Base-by-base conservation (phyloP, 345 rosid genomes). In the Geranium rotundifolium region DNA sequence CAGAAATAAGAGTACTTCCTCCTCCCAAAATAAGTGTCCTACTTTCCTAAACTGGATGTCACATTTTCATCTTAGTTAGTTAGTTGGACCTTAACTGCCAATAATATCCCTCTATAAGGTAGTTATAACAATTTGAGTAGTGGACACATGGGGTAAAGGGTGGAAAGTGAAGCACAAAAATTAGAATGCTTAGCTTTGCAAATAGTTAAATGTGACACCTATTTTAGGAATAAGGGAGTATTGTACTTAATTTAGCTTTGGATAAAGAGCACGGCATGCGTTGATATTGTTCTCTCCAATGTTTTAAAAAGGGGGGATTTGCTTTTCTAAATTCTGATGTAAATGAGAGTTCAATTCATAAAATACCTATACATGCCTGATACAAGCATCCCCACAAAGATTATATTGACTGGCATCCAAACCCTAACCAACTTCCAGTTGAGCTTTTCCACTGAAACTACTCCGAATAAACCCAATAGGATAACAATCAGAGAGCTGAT, bases 391-490 rank as follows among this genome's bases (percentile, higher is more conserved):
- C 98, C 98, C 9, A 92, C 86, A 57, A 92, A 92, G 68, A 89
- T 89, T 63, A 84, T 58, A 69, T 92, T 92, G 76, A 87, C 98
- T 67, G 98, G 98, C 58, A 89, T 70, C 98, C 98, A 92, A 50
- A 84, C 74, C 81, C 70, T 79, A 19, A 85, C 63, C 65, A 92
- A 70, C 80, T 85, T 92, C 96, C 95, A 85, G n/a, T 81, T 87
- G 31, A 92, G 81, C 72, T 75, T 85, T 62, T 87, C 96, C 39
- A 89, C 82, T 27, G 91, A 76, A 75, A 83, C 86, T 5, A 61
- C 81, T 75, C 95, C 79, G 39, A 46, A 77, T 4, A 84, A 30
- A 62, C 79, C 75, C 67, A 87, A 67, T 23, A 77, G 37, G 55
- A 78, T 85, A 69, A 92, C 88, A 61, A 84, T 74, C 66, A 87